Evolutionary conservation across 495 filamentous ascomycete genomes (phyloP).

Genomic region (Lophiotrema nucula): DNA sequence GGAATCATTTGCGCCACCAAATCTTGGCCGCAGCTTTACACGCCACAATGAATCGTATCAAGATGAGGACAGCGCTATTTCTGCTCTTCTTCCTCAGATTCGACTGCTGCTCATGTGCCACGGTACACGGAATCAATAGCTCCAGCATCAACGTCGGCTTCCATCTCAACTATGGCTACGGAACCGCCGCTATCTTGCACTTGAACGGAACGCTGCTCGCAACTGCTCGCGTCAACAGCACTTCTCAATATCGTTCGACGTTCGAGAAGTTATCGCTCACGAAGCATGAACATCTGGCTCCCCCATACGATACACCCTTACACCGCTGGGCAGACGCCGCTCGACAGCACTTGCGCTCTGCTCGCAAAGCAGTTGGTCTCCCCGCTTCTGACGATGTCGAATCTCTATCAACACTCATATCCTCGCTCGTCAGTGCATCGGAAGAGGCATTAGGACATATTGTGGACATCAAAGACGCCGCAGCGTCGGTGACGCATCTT

Average conservation of each 20-base stretch:
- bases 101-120: too few species aligned
- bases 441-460: neutral
- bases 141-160: neutral
- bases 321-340: neutral
- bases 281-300: neutral
- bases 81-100: too few species aligned
- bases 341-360: neutral
- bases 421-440: neutral
- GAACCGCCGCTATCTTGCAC: neutral
- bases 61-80: too few species aligned
- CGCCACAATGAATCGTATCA: too few species aligned
- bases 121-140: too few species aligned
- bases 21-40: too few species aligned
- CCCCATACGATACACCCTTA: neutral
- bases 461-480: neutral
- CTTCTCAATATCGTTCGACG: neutral
- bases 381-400: neutral
- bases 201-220: neutral
- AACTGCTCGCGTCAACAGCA: neutral
- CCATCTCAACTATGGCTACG: neutral
- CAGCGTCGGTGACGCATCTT: neutral
- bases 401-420: neutral
- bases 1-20: too few species aligned
- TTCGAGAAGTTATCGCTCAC: neutral
- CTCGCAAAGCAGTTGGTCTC: neutral